Percentiles rank a stretch among this genome's conserved stretches.
Conservation (phyloP, 345 rosid genomes). For the Theobroma cacao region DNA sequence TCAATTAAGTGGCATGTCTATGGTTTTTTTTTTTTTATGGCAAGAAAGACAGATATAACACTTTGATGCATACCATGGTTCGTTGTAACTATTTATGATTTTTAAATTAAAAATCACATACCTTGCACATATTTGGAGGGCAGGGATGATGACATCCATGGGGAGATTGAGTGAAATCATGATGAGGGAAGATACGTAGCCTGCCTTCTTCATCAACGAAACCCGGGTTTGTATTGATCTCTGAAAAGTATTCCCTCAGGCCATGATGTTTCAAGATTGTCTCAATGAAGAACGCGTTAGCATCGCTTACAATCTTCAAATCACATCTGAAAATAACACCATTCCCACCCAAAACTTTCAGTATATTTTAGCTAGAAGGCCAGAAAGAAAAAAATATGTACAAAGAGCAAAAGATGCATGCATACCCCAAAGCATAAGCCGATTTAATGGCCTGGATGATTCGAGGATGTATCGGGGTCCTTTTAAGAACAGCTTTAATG, state of each 20-base stretch:
- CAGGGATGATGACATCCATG: slow-evolving; percentile 61
- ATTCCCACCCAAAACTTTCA: neutral
- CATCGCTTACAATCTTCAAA: slow-evolving; percentile 81
- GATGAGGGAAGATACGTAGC: slow-evolving; percentile 58
- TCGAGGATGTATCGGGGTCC: slow-evolving; percentile 62
- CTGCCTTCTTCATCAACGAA: slow-evolving; percentile 47
- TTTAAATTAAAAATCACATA: no score
- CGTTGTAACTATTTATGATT: no score
- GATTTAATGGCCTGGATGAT: slow-evolving; percentile 68
- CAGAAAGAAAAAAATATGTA: neutral
- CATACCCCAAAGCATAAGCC: slow-evolving; percentile 72
- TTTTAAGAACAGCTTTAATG: slow-evolving; percentile 48
- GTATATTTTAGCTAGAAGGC: neutral
- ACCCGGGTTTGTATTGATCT: slow-evolving; percentile 62
- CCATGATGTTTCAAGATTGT: slow-evolving; percentile 71
- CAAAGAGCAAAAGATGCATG: slow-evolving; percentile 23
- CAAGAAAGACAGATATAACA: neutral
- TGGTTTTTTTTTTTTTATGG: neutral
- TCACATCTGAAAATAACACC: slow-evolving; percentile 53
- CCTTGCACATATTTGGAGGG: slow-evolving; percentile 97
- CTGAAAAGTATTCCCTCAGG: slow-evolving; percentile 56
- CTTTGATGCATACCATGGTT: slow-evolving; percentile 11
- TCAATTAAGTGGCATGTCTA: neutral
- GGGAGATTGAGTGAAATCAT: slow-evolving; percentile 47
- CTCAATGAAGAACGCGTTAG: slow-evolving; percentile 75